Evolutionary conservation across 805 yeast species (phyloP).

Genomic region (Candida khao-thaluensis): DNA sequence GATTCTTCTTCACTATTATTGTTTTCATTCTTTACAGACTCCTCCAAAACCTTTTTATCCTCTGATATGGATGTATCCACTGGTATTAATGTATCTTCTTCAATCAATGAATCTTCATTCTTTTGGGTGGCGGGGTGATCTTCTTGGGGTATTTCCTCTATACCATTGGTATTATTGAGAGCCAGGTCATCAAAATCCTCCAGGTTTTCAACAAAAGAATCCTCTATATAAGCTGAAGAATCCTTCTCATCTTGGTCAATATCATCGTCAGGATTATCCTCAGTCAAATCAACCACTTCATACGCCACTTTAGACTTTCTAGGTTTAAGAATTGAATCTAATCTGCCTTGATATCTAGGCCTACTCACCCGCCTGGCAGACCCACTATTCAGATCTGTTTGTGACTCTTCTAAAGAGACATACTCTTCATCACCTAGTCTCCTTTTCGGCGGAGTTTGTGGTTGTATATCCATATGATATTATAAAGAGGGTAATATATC

Average conservation of each 20-base stretch:
- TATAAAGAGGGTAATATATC: background rate
- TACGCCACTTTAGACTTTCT: background rate
- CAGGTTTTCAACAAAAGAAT: background rate
- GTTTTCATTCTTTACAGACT: background rate
- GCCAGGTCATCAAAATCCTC: no score
- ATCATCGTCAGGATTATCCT: slow-evolving; percentile 9
- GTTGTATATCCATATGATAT: slow-evolving; percentile 1
- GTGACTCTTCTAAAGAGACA: no score
- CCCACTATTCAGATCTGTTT: no score
- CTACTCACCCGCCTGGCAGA: background rate
- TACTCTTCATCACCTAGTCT: background rate
- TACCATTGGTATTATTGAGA: no score
- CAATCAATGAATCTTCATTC: background rate
- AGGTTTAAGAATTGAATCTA: slow-evolving; percentile 1
- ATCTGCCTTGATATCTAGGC: slow-evolving; percentile 4
- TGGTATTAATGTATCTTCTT: no score
- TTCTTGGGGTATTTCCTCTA: no score
- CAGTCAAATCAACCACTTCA: slow-evolving; percentile 12
- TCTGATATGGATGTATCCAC: background rate
- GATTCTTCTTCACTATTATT: background rate
- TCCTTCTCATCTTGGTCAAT: background rate
- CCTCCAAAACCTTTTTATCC: background rate
- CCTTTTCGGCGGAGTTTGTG: background rate
- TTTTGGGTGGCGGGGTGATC: no score
- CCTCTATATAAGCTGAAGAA: background rate